Conservation (phyloP, 345 rosid genomes). For the Citropsis articulata region DNA sequence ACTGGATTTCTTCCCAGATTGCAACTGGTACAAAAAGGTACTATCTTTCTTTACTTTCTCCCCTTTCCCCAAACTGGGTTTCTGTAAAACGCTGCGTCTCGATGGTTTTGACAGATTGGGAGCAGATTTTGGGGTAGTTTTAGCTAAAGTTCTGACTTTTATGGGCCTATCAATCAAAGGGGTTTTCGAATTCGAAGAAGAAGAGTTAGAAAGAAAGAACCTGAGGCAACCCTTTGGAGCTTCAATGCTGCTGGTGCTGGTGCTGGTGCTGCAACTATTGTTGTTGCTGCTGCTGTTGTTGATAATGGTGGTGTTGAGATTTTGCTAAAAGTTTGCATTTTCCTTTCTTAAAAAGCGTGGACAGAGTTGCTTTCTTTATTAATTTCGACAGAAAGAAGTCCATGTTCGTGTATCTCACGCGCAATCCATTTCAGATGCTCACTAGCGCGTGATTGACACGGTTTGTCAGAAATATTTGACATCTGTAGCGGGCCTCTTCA, state of each 20-base stretch:
- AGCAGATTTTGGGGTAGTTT: conserved; percentile 49
- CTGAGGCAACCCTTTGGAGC: conserved; percentile 73
- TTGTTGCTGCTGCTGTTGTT: conserved; percentile 11
- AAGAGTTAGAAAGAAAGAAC: conserved; percentile 65
- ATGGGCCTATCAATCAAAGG: conserved; percentile 19
- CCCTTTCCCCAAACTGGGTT: conserved; percentile 27
- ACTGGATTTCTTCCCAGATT: conserved; percentile 33
- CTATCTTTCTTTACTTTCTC: conserved; percentile 26
- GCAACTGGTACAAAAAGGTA: conserved; percentile 24
- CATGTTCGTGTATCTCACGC: not conserved
- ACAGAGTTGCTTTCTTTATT: not conserved
- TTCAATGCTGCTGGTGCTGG: conserved; percentile 50
- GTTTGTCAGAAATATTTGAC: too few relatives aligned
- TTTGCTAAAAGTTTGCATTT: too few relatives aligned
- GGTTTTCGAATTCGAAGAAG: conserved; percentile 38
- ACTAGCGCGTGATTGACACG: not conserved
- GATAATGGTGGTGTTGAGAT: conserved; percentile 27
- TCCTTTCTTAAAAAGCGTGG: not conserved
- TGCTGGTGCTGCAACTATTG: conserved; percentile 27
- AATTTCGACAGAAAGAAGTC: not conserved
- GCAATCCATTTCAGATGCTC: not conserved
- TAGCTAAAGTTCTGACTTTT: conserved; percentile 25
- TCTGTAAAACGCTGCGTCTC: conserved; percentile 8
- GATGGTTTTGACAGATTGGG: conserved; percentile 31
- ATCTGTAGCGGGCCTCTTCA: not conserved